Evolutionary conservation across 78 protist genomes (phyloP), one percentile per base, ranked within the genome.

Genomic region (Chrysochromulina tobinii): DNA sequence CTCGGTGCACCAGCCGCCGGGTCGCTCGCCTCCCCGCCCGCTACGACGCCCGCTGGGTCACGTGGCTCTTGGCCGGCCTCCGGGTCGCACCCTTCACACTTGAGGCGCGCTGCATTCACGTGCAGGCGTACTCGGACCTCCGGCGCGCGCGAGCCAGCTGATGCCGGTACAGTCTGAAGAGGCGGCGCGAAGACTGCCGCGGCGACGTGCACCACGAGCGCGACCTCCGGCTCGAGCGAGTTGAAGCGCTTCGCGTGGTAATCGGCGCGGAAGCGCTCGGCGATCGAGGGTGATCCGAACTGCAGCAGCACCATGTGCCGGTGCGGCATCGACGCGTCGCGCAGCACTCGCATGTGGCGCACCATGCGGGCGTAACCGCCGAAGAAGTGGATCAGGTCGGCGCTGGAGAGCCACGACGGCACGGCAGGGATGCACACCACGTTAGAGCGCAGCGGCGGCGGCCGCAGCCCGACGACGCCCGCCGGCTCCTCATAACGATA

Each of bases 361-460:
- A 50, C 58, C 58, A 1, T 50, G 58, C 83, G 83, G 38, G 21
- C 27, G 25, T 75, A 50, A 3, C 27, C 83, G 83, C 83, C 83
- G 58, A 75, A 3, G 57, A 75, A 75, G 51, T 23, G 54, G 58
- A 75, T 6, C 25, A 75, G 58, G 14, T 75, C 83, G 83, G 58
- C 15, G 57, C 25, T 2, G 27, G 54, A 12, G 27, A 75, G 12
- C 54, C 20, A 75, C 58, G 83, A 1, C 58, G 83, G 83, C 4
- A 75, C 83, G 57, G 4, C 25, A n/a, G 50, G 54, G 58, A 75
- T 27, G 59, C 27, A 11, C 25, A 75, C 3, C 83, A 75, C n/a
- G 59, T 27, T 50, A 2, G 83, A 75, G 83, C 83, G 83, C 27
- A 75, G 83, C 83, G 83, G 57, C 51, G 83, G 83, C 57, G 83